Evolutionary conservation across 2,329 filamentous ascomycete species (phyloP).

Genomic region (Phialophora tarda): DNA sequence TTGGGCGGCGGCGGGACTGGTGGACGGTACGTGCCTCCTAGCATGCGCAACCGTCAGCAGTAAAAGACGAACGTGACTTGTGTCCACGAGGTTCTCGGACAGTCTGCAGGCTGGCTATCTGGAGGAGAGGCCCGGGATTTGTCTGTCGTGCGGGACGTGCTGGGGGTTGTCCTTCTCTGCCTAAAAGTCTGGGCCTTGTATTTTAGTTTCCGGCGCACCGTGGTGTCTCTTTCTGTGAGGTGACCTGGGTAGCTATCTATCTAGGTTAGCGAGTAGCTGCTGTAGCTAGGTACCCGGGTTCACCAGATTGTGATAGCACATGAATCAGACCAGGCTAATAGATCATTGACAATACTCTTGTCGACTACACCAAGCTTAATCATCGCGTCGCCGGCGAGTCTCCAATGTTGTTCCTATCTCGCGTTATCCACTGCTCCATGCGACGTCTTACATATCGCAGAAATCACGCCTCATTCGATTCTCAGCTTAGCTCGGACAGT

Average conservation of each 20-base stretch:
- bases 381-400: not conserved
- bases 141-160: not conserved
- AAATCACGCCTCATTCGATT: not conserved
- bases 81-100: not conserved
- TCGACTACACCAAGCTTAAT: not conserved
- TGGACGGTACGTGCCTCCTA: conserved; percentile 37
- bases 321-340: not conserved
- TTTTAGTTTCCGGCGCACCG: conserved; percentile 4
- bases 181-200: conserved; percentile 9
- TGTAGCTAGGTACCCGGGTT: not conserved
- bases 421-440: not conserved
- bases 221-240: not conserved
- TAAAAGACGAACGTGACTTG: not conserved
- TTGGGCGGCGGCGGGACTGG: conserved; percentile 20
- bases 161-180: not conserved
- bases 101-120: not conserved
- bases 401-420: not conserved
- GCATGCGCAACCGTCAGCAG: conserved; percentile 36
- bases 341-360: not conserved
- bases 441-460: not conserved
- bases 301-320: not conserved
- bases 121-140: not conserved
- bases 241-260: conserved; percentile 1
- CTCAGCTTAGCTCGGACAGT: not conserved
- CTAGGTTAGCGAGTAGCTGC: not conserved